Evolutionary conservation across 805 yeast genomes (phyloP), one percentile per base, ranked within the genome.

Genomic region (Millerozyma miso): DNA sequence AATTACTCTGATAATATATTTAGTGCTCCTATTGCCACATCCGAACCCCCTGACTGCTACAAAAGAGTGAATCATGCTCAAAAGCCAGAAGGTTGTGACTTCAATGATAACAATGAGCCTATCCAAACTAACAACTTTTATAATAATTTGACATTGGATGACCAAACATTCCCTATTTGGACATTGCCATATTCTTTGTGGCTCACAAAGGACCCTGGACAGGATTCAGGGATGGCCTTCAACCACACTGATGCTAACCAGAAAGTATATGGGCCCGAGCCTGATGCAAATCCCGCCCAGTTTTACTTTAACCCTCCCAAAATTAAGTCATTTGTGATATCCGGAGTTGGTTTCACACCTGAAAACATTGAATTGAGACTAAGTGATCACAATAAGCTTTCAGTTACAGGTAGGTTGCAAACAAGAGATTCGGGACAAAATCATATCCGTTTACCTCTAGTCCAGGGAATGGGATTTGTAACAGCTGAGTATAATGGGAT

Each of bases 101-200:
- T 19, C 45, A 52, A 55, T 8, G 45, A 41, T 3, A 14, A 42
- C 12, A 60, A 55, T 40, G 51, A 45, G 4, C 83, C 88, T 1
- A 70, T 83, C 20, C 82, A 82, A 46, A 86, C 95, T 5, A 87
- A 87, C 60, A 85, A 86, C 55, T 87, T 86, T 55, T 87, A 81
- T 58, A 83, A 85, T 31, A 87, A 87, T 61, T 62, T 87, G 59
- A 60, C 86, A 8, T 70, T 87, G 31, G 88, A 74, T 0, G 72
- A 73, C 42, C 91, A 84, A 55, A 76, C 79, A 2, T 69, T 77
- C 43, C 87, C 91, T 0, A 75, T 81, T 0, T 87, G 90, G 89
- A 79, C 91, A 0, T 88, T 84, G 51, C 96, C 96, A 1, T 86
- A 85, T 55, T 78, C 87, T 23, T 63, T 85, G 4, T 86, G 90